phyloP scores from a whole-genome alignment of 2,329 filamentous ascomycete species.

The Cladosporium sp. region DNA sequence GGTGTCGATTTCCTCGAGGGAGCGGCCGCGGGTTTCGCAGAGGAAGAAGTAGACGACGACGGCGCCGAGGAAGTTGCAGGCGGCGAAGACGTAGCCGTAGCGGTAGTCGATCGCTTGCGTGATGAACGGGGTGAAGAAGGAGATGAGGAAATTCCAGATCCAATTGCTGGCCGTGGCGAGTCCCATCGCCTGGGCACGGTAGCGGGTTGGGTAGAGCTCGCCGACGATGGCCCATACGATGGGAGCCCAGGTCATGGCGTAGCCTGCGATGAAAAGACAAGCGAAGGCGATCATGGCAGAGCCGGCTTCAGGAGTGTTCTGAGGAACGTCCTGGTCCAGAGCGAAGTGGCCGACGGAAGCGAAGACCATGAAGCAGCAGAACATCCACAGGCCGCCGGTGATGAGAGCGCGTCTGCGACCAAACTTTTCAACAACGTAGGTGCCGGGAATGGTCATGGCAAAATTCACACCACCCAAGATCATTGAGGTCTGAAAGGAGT shows the following conservation, averaged over 20 bases:
- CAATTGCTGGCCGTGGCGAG: conserved; percentile 60
- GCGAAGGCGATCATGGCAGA: conserved; percentile 63
- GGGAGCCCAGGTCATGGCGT: conserved; percentile 66
- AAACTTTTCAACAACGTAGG: conserved; percentile 44
- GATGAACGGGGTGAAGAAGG: conserved; percentile 22
- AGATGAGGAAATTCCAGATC: conserved; percentile 40
- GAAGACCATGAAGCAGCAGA: conserved; percentile 55
- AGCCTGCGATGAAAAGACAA: conserved; percentile 62
- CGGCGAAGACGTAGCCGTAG: conserved; percentile 33
- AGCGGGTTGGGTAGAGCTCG: conserved; percentile 42
- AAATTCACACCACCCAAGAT: conserved; percentile 47
- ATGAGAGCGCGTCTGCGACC: conserved; percentile 45
- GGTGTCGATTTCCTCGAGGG: conserved; percentile 73
- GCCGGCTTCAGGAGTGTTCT: conserved; percentile 43
- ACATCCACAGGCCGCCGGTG: conserved; percentile 44
- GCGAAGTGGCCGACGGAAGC: conserved; percentile 43
- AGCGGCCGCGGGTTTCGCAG: conserved; percentile 66
- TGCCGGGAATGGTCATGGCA: conserved; percentile 41
- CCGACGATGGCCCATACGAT: conserved; percentile 64
- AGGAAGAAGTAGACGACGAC: conserved; percentile 67
- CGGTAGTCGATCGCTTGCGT: conserved; percentile 30
- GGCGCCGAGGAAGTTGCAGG: conserved; percentile 26
- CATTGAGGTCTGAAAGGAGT: conserved; percentile 44
- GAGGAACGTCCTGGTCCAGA: conserved; percentile 31
- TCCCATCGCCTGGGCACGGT: conserved; percentile 53